Evolutionary conservation across 2,329 filamentous ascomycete genomes (phyloP), one percentile per base, ranked within the genome.

Genomic region (Pestalotiopsis sp.): DNA sequence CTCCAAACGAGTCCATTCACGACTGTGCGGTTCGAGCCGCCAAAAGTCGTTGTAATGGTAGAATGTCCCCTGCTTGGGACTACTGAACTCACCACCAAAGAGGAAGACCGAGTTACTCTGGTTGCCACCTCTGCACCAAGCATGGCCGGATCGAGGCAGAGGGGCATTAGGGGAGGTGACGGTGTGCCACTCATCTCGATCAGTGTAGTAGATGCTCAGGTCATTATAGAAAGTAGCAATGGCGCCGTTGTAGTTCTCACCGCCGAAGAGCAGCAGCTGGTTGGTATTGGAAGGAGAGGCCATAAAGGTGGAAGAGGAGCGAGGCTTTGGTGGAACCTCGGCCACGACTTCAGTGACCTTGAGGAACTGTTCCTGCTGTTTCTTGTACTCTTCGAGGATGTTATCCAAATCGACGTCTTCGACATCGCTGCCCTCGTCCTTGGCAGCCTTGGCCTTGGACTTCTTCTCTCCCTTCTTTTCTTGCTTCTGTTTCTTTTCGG

Each of bases 1-100:
- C 79, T 99, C 96, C 41, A 99, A 85, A 70, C 95, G 92, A 68
- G 90, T 93, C 96, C 96, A 99, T 83, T 99, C 96, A 75, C 94
- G 87, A 7, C 89, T 91, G 9, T 87, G 87, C 0, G 95, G 92
- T 77, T 98, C 95, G 58, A 98, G 87, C 64, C 92, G 88, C 95
- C 96, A 99, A 79, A 99, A 98, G 82, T 98, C 96, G 76, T 97
- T 97, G 83, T 99, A 99, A 81, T 99, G 96, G 80, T 99, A 98
- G 77, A 99, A 99, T 0, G 95, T 98, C 3, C 96, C 96, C 81
- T 98, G 96, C 79, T 98, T 98, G 2, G 96, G 96, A 68, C 75
- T 77, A 68, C 93, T 97, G 80, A 99, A 99, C 81, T 99, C 96
- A 70, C 95, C 96, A 72, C 96, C 96, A 77, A 98, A 98, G 17